Base-by-base conservation (phyloP, 208 protist species). In the Angomonas deanei region DNA sequence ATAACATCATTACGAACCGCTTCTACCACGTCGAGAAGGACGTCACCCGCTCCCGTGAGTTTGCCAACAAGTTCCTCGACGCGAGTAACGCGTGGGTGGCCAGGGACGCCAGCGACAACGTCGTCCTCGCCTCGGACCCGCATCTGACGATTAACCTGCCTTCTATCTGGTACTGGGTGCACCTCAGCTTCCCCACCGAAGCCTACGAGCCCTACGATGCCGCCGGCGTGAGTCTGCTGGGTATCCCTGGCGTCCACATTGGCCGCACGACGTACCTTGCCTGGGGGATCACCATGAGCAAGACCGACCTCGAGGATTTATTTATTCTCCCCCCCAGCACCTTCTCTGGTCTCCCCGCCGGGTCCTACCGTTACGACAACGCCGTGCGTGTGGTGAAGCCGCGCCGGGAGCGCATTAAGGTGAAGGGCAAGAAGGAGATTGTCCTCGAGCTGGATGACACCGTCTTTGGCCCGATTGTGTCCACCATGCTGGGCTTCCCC, bases 231-330 rank as follows among this genome's bases (percentile, higher is more conserved):
- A 66, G 58, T 19, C 49, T 82, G 33, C 52, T 76, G 15, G 81
- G 81, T 13, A 55, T 88, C 31, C 77, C 77, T 15, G 81, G 81
- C 15, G 64, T 72, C 21, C 78, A 82, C 68, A 84, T 84, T 74
- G 81, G 74, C 47, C 60, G 57, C 11, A 80, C 81, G n/a, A 75
- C 68, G n/a, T 59, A 80, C 63, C 30, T 84, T 2, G 61, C 81
- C 15, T 88, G 81, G 81, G 81, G 81, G 39, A 82, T 88, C 61
- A 88, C 81, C 23, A 81, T 84, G 77, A 80, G 71, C 54, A 74
- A 76, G 70, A 88, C 77, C 1, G 81, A 88, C 36, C 65, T 88
- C 34, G 70, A 84, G 63, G 81, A 88, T 52, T 48, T 84, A 2
- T 88, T 81, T 66, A 64, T 88, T 26, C 52, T 88, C 42, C 71